phyloP scores from a whole-genome alignment of 768 basidiomycete genomes.

The Rhodocollybia butyracea region DNA sequence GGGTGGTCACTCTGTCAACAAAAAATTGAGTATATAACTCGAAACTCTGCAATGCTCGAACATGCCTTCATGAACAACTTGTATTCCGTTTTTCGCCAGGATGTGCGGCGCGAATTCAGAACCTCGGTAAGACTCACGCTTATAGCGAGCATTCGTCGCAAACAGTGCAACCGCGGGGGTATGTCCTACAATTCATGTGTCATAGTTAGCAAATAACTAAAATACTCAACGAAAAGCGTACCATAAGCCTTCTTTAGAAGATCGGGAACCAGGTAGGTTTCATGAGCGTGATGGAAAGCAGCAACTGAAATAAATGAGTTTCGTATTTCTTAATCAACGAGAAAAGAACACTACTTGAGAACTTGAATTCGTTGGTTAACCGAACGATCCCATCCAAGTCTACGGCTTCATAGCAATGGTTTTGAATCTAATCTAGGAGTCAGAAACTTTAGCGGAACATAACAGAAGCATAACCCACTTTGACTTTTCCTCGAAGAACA shows the following conservation, averaged over 20 bases:
- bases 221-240: constrained; percentile 8
- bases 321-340: not conserved
- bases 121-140: constrained; percentile 77
- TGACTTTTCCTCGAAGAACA: constrained; percentile 73
- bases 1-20: constrained; percentile 57
- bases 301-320: constrained; percentile 68
- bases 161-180: constrained; percentile 76
- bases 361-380: constrained; percentile 32
- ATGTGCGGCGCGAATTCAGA: constrained; percentile 76
- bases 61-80: constrained; percentile 71
- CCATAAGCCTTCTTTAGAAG: constrained; percentile 70
- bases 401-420: constrained; percentile 59
- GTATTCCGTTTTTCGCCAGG: constrained; percentile 64
- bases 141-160: constrained; percentile 48
- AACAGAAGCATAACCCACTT: constrained; percentile 32
- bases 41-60: not conserved
- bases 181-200: constrained; percentile 33
- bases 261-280: constrained; percentile 84
- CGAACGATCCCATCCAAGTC: constrained; percentile 67
- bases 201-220: not conserved
- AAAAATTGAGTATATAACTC: not conserved
- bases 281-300: constrained; percentile 76
- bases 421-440: constrained; percentile 38
- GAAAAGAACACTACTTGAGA: constrained; percentile 5
- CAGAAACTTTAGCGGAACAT: not conserved